Evolutionary conservation across 345 rosid species (phyloP), one percentile per base, ranked within the genome.

Genomic region (Gossypium mustelinum): DNA sequence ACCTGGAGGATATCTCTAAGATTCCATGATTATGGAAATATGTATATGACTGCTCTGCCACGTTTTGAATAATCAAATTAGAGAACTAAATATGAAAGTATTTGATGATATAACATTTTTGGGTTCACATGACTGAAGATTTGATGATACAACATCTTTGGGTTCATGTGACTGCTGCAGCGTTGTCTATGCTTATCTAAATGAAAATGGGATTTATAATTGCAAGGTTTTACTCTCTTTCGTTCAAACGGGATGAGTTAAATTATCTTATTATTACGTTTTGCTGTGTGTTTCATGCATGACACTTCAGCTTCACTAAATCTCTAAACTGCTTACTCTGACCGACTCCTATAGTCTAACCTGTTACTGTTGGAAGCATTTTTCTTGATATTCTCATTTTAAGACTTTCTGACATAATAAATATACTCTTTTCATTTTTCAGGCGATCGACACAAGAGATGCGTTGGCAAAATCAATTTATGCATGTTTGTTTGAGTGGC

Each of bases 381-480:
- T 73, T 56, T 2, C 51, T 60, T 76, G 62, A 52, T 64, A 47
- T 56, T 20, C 29, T 67, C 54, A 39, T 66, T 73, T 47, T 59
- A 47, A 9, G 14, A 47, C 69, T 79, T 45, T 41, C 41, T 77
- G 60, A 34, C 22, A 18, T 9, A 48, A 74, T 47, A 22, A 72
- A 43, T 22, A 20, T 44, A 2, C 62, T 79, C 57, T 78, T 79
- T 34, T 17, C 52, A 61, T 68, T 70, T 70, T 87, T 76, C 87
- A 93, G 97, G 97, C 97, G 58, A 82, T 82, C 72, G 95, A 87
- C 78, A 79, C 92, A 74, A 84, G 94, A 82, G 99, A 95, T 89
- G 99, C 99, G 67, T 77, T 93, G 88, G 98, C 98, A 76, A 95
- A 95, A 84, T 95, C 98, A 57, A 84, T 95, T 66, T 95, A 93